Base-by-base conservation (phyloP, 2,329 filamentous ascomycete species). In the Torrubiellomyces zombiae region DNA sequence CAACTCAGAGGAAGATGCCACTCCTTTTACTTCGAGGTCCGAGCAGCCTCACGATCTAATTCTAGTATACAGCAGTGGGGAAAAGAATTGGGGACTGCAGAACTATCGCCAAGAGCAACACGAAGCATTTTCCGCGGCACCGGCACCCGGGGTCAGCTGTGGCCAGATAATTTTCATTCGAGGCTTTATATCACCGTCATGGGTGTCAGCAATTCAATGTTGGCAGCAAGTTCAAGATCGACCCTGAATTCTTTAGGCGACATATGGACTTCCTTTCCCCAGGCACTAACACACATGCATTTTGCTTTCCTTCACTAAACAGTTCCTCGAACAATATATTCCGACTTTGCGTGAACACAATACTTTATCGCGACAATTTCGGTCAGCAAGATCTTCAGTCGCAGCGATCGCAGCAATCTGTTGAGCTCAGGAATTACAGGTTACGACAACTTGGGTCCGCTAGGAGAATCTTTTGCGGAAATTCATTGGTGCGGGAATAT, bases 401-500 rank as follows among this genome's bases (percentile, higher is more conserved):
- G 15, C 27, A 29, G n/a, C 17, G 30, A n/a, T 18, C 15, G 2
- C 7, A 23, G 6, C 3, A 29, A 14, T 4, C 20, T 6, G 11
- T 5, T n/a, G 24, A 29, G 3, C 16, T 29, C 3, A 14, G 14
- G 4, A 23, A 11, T 14, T 32, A 32, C 21, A 29, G 11, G 12
- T 6, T 20, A 22, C 23, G 21, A 18, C 26, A 24, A 11, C 27
- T 32, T 8, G 14, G 14, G 4, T 27, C 26, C 11, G 19, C 23
- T 5, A 29, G n/a, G n/a, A n/a, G 17, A 16, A 10, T 29, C 13
- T 18, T 12, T 14, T 32, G 30, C 18, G 30, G 30, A 7, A 27
- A 32, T 16, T 29, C 27, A 6, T 3, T 32, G 17, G 30, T 32
- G n/a, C 26, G 27, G 9, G 30, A 32, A 21, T 32, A 32, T 18